A percentile compares a stretch with the other conserved stretches of the same genome.
phyloP scores from a whole-genome alignment of 1,284 basidiomycete species.

The Chalciporus sp. region DNA sequence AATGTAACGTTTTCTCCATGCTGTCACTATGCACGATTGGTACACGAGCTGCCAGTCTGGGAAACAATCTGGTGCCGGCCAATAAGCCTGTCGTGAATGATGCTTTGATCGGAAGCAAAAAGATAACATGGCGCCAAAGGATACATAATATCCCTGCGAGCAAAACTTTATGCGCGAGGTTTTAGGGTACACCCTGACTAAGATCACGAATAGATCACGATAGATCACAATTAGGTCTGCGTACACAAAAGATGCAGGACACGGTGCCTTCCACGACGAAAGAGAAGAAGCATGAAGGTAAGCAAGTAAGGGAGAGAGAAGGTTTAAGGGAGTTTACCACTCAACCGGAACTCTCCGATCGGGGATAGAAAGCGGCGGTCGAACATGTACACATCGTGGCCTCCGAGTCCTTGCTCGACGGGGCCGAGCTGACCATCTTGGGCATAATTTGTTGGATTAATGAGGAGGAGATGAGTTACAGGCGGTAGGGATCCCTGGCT shows the following conservation, averaged over 20 bases:
- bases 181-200: slow-evolving; percentile 36
- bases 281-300: background rate
- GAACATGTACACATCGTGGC: background rate
- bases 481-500: background rate
- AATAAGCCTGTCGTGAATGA: slow-evolving; percentile 16
- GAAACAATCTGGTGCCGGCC: slow-evolving; percentile 24
- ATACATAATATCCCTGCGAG: slow-evolving; percentile 36
- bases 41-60: slow-evolving; percentile 15
- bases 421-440: slow-evolving; percentile 23
- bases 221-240: slow-evolving; percentile 13
- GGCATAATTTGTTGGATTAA: slow-evolving; percentile 7
- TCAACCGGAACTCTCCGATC: slow-evolving; percentile 29
- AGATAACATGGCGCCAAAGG: slow-evolving; percentile 20
- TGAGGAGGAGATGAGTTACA: slow-evolving; percentile 10
- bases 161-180: slow-evolving; percentile 19
- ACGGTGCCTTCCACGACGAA: slow-evolving; percentile 13
- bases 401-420: slow-evolving; percentile 13
- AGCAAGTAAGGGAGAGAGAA: slow-evolving; percentile 8
- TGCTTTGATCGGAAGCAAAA: slow-evolving; percentile 33
- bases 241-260: slow-evolving; percentile 15
- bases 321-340: slow-evolving; percentile 1
- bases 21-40: slow-evolving; percentile 14
- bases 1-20: slow-evolving; percentile 32
- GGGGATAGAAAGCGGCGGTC: slow-evolving; percentile 8
- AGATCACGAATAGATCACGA: slow-evolving; percentile 9